Evolutionary conservation across 1,284 basidiomycete genomes (phyloP), one percentile per base, ranked within the genome.

Genomic region (Cutaneotrichosporon dermatis): DNA sequence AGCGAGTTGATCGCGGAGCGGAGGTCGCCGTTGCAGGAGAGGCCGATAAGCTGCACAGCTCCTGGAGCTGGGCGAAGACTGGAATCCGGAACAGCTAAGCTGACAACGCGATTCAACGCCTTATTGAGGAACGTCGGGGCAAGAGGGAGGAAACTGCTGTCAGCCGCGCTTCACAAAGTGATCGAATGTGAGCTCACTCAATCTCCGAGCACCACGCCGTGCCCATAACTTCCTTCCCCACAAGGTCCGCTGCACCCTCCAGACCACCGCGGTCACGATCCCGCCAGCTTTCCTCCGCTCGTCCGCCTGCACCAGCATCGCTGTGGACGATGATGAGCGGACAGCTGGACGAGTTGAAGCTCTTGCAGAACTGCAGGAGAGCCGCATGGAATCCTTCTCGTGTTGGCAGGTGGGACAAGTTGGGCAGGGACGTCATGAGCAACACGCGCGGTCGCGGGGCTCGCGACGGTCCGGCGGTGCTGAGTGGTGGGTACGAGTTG

Each of bases 341-440:
- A 82, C 82, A 48, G 77, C 80, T 59, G 61, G 71, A 64, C 15
- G 69, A 61, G 63, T 70, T 54, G 76, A 66, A 54, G 78, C 74
- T 33, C 52, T 79, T 74, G 12, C 86, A 83, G 51, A 89, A 82
- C 0, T 82, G 76, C 33, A 84, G 77, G 0, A 99, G 76, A 0
- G 87, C 82, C 0, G 83, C 79, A 65, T 96, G 92, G 70, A 98
- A 94, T 1, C 85, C 83, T 4, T 82, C 77, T 63, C 88, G 87
- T 0, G 90, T 94, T 3, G 82, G 79, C 1, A 82, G 76, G 70
- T 94, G 89, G 4, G 90, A 79, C 45, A 98, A 83, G 71, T 98
- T 97, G 0, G 95, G 95, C 3, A 98, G 82, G 61, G 97, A 91
- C 74, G 97, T 93, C 7, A 99, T 81, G 6, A 99, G 84, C 53